Percentiles rank a stretch among this genome's conserved stretches.
These are phyloP conservation scores for Rutstroemia sp. DNA, from an alignment of 2,329 filamentous ascomycete genomes.

Conservation along the genomic window DNA sequence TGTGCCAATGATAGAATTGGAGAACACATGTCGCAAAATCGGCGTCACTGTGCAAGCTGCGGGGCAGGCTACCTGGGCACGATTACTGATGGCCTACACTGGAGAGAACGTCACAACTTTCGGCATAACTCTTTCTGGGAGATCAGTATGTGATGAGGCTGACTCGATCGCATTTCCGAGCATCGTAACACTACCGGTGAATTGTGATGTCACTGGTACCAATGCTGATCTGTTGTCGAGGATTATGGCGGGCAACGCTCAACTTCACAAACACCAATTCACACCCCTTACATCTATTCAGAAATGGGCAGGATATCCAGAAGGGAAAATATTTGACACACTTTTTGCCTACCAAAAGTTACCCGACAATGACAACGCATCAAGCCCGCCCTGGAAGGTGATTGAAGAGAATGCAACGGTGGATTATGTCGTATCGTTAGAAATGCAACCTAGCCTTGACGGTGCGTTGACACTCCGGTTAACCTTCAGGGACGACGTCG, in stretches of 20 bases:
- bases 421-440: slow-evolving; percentile 76
- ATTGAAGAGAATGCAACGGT: slow-evolving; percentile 59
- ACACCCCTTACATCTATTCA: slow-evolving; percentile 66
- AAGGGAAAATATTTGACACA: slow-evolving; percentile 70
- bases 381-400: slow-evolving; percentile 46
- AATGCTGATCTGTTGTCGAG: slow-evolving; percentile 50
- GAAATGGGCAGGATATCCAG: slow-evolving; percentile 58
- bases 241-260: slow-evolving; percentile 59
- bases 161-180: slow-evolving; percentile 64
- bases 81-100: slow-evolving; percentile 66
- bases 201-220: slow-evolving; percentile 46
- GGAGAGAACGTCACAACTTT: slow-evolving; percentile 71
- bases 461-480: slow-evolving; percentile 53
- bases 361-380: slow-evolving; percentile 19
- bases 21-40: slow-evolving; percentile 44
- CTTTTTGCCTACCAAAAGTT: slow-evolving; percentile 75
- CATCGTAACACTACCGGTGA: slow-evolving; percentile 71
- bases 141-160: slow-evolving; percentile 51
- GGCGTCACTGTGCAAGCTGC: slow-evolving; percentile 71
- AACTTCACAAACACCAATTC: slow-evolving; percentile 63
- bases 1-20: slow-evolving; percentile 40
- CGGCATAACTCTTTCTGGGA: slow-evolving; percentile 72
- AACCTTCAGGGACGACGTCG: slow-evolving; percentile 54
- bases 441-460: slow-evolving; percentile 53
- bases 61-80: slow-evolving; percentile 72